phyloP scores from a whole-genome alignment of 1,284 basidiomycete species.

The Ceratobasidium theobromae region DNA sequence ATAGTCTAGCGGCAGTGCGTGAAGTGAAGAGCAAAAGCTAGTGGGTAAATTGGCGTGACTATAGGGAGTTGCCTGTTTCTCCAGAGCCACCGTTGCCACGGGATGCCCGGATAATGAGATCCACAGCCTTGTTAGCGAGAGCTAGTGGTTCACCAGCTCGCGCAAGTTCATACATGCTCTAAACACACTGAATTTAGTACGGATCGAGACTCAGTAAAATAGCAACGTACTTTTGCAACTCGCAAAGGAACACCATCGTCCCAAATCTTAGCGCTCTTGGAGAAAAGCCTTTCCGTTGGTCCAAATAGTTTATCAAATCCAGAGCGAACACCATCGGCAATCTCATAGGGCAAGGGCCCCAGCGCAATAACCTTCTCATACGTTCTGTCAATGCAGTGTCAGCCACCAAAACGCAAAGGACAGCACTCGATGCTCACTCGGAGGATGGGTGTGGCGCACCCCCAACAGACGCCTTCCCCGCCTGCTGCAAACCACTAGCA shows the following conservation, averaged over 20 bases:
- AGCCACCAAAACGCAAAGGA: neutral
- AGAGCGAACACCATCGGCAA: conserved; percentile 2
- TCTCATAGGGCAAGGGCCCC: conserved; percentile 12
- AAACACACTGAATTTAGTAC: neutral
- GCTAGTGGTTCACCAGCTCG: conserved; percentile 21
- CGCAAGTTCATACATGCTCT: conserved; percentile 21
- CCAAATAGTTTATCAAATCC: conserved; percentile 24
- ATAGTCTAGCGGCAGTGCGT: neutral
- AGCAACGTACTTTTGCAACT: conserved; percentile 3
- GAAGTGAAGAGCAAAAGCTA: neutral
- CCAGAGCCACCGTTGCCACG: conserved; percentile 16
- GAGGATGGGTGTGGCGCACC: neutral
- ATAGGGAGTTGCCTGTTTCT: neutral
- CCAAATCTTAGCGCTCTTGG: conserved; percentile 14
- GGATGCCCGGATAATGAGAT: conserved; percentile 15
- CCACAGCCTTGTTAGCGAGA: conserved; percentile 20
- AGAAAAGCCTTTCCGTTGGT: conserved; percentile 11
- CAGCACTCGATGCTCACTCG: neutral
- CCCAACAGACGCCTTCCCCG: neutral
- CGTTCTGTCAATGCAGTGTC: neutral
- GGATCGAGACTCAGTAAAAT: neutral
- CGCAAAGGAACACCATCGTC: conserved; percentile 19
- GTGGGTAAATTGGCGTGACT: neutral
- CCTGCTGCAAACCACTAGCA: neutral
- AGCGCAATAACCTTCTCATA: conserved; percentile 26